Base-by-base conservation (phyloP, 768 basidiomycete species). In the Boletus reticulatus region DNA sequence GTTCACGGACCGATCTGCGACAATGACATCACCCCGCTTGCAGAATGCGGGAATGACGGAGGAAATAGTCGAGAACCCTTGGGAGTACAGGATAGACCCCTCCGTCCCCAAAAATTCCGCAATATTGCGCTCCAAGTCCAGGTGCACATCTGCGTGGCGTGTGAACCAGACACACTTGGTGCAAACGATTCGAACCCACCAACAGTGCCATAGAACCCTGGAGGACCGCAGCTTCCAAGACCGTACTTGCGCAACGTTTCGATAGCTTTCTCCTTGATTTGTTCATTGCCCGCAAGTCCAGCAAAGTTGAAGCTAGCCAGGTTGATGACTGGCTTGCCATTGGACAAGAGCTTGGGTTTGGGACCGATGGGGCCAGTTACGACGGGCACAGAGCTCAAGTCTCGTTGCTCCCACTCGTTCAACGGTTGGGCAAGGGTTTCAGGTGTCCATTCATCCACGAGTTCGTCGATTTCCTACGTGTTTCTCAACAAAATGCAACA, bases 11-110 rank as follows among this genome's bases (percentile, higher is more conserved):
- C 93, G 85, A 72, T 99, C 96, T 4, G 94, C 94, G n/a, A 99
- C 91, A 65, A 99, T 95, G 66, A 99, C 85, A 66, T 99, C 96
- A 2, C 94, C 95, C 58, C 96, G 85, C 71, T 99, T 98, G 79
- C 90, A 92, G 74, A 98, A 99, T 1, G 97, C 92, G 0, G 97
- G 93, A 56, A 98, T 97, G 65, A 95, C 93, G 16, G 94, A 96
- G 4, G 91, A 85, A 60, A 93, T 85, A 52, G 94, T 93, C 10
- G 92, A 85, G 72, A 96, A 98, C 13, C 87, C 88, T 74, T 98
- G 96, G 1, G 94, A 88, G 71, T 98, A 98, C 57, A 98, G 80
- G 68, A 99, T 98, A 17, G 89, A 76, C 4, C 87, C 78, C 69
- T 98, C 94, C 2, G 91, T 85, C 11, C 92, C 92, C 45, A 99